These are phyloP conservation scores for Ophiocordyceps camponoti-rufipedis DNA, from an alignment of 2,329 filamentous ascomycete genomes.

Conservation along the genomic window DNA sequence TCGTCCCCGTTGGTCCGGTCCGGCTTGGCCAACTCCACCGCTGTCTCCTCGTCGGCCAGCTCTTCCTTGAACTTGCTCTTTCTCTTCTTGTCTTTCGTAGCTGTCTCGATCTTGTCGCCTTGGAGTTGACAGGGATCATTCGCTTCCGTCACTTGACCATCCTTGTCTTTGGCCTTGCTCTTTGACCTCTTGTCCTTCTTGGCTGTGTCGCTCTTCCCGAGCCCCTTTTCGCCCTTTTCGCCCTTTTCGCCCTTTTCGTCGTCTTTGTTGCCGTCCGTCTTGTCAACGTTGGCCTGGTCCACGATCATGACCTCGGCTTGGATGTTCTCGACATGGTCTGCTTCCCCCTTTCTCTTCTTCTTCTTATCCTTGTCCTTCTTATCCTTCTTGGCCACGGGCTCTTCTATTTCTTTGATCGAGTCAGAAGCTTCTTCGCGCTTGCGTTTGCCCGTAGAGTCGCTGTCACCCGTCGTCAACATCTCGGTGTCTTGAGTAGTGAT, in stretches of 20 bases:
- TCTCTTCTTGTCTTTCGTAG: not conserved
- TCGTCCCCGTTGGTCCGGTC: conserved; percentile 7
- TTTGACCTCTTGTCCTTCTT: conserved; percentile 5
- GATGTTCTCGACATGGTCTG: conserved; percentile 1
- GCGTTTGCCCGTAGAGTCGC: conserved; percentile 17
- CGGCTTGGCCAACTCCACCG: conserved; percentile 1
- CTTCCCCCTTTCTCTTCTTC: conserved; percentile 5
- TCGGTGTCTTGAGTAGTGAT: not conserved
- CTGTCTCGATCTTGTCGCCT: not conserved
- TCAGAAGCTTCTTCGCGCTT: conserved; percentile 12
- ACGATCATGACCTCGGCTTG: not conserved
- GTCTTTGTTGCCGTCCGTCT: conserved; percentile 3
- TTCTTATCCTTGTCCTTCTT: conserved; percentile 9
- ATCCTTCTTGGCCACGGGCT: conserved; percentile 5
- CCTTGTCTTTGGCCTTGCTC: conserved; percentile 2
- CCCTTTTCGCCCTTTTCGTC: conserved; percentile 1
- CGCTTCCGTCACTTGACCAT: not conserved
- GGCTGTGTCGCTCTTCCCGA: not conserved
- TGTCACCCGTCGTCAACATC: not conserved
- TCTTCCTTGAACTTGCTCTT: not conserved
- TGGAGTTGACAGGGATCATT: not conserved
- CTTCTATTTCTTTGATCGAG: not conserved
- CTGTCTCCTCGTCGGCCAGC: not conserved
- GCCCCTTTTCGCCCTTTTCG: not conserved
- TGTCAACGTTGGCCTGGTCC: not conserved